These are phyloP conservation scores for Microstegium vimineum DNA, from an alignment of 176 grass and related monocot species.

Conservation along the genomic window DNA sequence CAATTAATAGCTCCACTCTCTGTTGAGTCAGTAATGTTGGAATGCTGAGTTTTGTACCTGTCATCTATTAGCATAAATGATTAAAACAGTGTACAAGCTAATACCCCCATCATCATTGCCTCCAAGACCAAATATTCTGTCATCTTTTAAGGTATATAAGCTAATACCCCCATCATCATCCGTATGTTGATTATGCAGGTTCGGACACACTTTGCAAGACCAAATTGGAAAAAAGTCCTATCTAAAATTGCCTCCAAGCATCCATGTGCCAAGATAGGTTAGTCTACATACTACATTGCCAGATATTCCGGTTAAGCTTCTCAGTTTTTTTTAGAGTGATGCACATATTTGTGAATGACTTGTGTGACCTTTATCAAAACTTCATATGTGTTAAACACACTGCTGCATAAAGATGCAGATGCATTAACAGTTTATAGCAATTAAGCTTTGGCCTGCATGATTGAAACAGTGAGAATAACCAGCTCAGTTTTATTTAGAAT, in stretches of 20 bases:
- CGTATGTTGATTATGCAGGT: conserved; percentile 50
- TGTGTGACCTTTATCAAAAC: neutral
- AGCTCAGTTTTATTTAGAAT: neutral
- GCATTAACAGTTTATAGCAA: neutral
- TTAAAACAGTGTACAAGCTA: neutral
- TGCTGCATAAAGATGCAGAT: neutral
- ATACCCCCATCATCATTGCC: conserved; percentile 13
- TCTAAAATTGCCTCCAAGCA: conserved; percentile 83
- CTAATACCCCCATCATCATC: conserved; percentile 12
- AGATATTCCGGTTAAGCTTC: neutral
- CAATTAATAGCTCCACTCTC: neutral
- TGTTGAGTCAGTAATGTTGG: neutral
- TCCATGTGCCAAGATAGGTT: conserved; percentile 90
- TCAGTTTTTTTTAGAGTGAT: neutral
- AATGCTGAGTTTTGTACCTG: neutral
- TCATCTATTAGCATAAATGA: neutral
- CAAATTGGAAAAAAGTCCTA: conserved; percentile 98
- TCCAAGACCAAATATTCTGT: no score
- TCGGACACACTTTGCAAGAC: conserved; percentile 96
- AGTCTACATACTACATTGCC: conserved; percentile 18
- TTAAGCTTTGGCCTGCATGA: neutral
- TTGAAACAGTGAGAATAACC: neutral
- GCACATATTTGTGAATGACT: neutral
- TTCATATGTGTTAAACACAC: neutral
- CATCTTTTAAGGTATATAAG: conserved; percentile 22